Evolutionary conservation across 164 flowering plant genomes (phyloP).

Genomic region (Protea cynaroides): DNA sequence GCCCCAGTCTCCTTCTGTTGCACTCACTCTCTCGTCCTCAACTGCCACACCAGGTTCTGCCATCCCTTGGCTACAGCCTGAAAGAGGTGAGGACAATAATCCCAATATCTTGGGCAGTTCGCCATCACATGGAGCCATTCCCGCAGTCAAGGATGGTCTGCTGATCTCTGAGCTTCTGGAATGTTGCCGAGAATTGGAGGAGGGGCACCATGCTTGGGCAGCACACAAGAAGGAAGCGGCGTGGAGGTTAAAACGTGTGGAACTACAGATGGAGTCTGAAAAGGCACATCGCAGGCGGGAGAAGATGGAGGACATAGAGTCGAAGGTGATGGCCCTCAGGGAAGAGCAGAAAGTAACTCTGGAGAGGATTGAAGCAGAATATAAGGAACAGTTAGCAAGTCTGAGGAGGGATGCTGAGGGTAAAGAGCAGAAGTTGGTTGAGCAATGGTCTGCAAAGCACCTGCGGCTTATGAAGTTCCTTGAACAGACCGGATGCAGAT

Average conservation of each 20-base stretch:
- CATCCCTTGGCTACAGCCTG: conserved; percentile 59
- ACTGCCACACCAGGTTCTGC: conserved; percentile 35
- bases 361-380: conserved; percentile 74
- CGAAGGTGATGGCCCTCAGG: conserved; percentile 58
- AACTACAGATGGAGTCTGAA: conserved; percentile 87
- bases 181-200: conserved; percentile 83
- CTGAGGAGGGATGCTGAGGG: conserved; percentile 78
- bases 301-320: conserved; percentile 81
- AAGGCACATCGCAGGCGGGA: conserved; percentile 63
- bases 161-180: conserved; percentile 54
- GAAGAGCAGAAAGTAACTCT: conserved; percentile 60
- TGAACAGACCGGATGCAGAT: conserved; percentile 60
- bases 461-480: conserved; percentile 53
- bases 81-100: conserved; percentile 28
- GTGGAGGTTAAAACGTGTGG: conserved; percentile 83
- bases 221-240: conserved; percentile 91
- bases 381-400: conserved; percentile 64
- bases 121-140: conserved; percentile 24
- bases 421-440: conserved; percentile 78
- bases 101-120: conserved; percentile 24
- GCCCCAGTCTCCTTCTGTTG: conserved; percentile 76
- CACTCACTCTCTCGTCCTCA: conserved; percentile 68
- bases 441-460: conserved; percentile 74
- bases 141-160: conserved; percentile 22
- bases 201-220: conserved; percentile 72